Conservation (phyloP, 2,329 filamentous ascomycete genomes). For the Microdochium paspali region DNA sequence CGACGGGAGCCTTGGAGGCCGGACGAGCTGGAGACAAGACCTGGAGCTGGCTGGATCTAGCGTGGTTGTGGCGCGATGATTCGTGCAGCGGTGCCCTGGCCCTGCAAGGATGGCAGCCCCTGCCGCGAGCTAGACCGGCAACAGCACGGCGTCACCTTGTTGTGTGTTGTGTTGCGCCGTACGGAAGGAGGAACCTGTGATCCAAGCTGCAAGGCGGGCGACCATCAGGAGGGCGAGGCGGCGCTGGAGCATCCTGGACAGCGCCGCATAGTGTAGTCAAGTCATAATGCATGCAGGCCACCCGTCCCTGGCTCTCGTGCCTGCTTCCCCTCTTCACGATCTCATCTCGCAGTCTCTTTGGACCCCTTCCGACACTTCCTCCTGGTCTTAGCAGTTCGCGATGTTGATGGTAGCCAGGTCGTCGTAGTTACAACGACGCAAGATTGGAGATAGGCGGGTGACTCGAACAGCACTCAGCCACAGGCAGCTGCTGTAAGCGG, state of each 20-base stretch:
- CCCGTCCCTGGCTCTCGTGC: neutral
- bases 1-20: neutral
- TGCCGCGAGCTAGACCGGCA: neutral
- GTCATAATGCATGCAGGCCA: neutral
- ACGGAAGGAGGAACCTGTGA: neutral
- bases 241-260: neutral
- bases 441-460: too few species aligned
- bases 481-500: too few species aligned
- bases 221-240: neutral
- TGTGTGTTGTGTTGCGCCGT: neutral
- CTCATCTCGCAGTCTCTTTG: neutral
- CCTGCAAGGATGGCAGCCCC: neutral
- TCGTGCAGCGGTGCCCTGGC: neutral
- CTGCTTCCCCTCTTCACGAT: neutral
- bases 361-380: neutral
- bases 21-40: too few species aligned
- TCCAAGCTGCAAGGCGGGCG: neutral
- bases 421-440: too few species aligned
- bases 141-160: neutral
- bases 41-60: too few species aligned
- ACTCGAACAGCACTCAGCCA: too few species aligned
- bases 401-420: too few species aligned
- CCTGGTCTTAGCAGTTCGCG: neutral
- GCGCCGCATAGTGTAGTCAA: neutral
- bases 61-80: neutral